A percentile compares a stretch with the other conserved stretches of the same genome.
These are phyloP conservation scores for Penicillium fimorum DNA, from an alignment of 495 filamentous ascomycete genomes.

Conservation along the genomic window DNA sequence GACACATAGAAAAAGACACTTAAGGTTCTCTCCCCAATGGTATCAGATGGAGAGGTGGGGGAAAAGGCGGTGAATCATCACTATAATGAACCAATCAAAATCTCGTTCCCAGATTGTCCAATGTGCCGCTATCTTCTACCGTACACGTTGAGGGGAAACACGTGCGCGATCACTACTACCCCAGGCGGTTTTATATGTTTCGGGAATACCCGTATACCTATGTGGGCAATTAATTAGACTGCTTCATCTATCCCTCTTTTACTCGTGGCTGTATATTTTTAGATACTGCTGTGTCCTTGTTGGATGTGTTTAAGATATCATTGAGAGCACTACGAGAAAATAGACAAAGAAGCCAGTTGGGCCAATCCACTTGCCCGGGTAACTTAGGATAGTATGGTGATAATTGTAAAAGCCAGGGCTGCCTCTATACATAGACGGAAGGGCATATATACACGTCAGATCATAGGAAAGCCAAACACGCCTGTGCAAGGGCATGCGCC, in stretches of 20 bases:
- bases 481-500: slow-evolving; percentile 19
- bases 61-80: neutral
- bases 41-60: neutral
- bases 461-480: slow-evolving; percentile 9
- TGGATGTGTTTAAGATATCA: neutral
- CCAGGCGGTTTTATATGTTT: slow-evolving; percentile 2
- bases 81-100: neutral
- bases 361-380: neutral
- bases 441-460: slow-evolving; percentile 15
- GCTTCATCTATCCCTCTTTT: no score
- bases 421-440: slow-evolving; percentile 11
- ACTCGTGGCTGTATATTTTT: neutral
- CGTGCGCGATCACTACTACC: slow-evolving; percentile 11
- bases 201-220: neutral
- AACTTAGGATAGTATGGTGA: neutral
- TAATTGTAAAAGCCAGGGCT: slow-evolving; percentile 1
- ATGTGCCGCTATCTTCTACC: neutral
- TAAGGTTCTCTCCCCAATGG: no score
- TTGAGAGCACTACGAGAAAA: neutral
- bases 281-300: neutral
- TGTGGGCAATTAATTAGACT: neutral
- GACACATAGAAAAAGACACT: no score
- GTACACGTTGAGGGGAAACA: slow-evolving; percentile 10
- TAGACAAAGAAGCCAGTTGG: neutral
- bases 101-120: neutral